phyloP scores from a whole-genome alignment of 768 basidiomycete genomes.

The Tylopilus vinaceipallidus region DNA sequence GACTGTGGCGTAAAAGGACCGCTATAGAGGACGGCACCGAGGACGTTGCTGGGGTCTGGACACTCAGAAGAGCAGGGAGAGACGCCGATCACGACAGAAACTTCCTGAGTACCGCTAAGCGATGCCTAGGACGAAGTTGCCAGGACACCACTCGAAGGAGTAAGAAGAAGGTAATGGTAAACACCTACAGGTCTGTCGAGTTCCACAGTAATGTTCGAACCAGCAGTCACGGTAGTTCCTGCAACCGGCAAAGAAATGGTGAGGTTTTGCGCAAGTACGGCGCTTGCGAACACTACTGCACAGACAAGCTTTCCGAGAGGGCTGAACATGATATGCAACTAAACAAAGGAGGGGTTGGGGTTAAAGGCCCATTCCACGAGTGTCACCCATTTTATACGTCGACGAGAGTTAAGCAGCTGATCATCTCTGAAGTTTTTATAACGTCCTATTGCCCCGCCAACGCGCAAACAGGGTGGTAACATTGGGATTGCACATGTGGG shows the following conservation, averaged over 20 bases:
- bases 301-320: slow-evolving; percentile 9
- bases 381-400: slow-evolving; percentile 5
- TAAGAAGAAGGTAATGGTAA: no score
- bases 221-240: slow-evolving; percentile 32
- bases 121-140: not conserved
- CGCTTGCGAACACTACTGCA: slow-evolving; percentile 2
- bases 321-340: slow-evolving; percentile 6
- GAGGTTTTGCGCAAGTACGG: slow-evolving; percentile 39
- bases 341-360: not conserved
- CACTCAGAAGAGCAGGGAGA: not conserved
- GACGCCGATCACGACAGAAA: slow-evolving; percentile 7
- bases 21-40: slow-evolving; percentile 3
- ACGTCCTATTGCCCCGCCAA: not conserved
- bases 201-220: slow-evolving; percentile 35
- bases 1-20: not conserved
- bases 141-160: not conserved
- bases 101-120: not conserved
- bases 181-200: slow-evolving; percentile 40
- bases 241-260: slow-evolving; percentile 36
- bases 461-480: not conserved
- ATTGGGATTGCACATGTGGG: not conserved
- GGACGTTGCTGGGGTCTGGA: not conserved
- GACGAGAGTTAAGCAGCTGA: not conserved
- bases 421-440: no score
- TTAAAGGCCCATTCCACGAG: no score